These are phyloP conservation scores for Firmiana major DNA, from an alignment of 345 rosid genomes.

Conservation along the genomic window DNA sequence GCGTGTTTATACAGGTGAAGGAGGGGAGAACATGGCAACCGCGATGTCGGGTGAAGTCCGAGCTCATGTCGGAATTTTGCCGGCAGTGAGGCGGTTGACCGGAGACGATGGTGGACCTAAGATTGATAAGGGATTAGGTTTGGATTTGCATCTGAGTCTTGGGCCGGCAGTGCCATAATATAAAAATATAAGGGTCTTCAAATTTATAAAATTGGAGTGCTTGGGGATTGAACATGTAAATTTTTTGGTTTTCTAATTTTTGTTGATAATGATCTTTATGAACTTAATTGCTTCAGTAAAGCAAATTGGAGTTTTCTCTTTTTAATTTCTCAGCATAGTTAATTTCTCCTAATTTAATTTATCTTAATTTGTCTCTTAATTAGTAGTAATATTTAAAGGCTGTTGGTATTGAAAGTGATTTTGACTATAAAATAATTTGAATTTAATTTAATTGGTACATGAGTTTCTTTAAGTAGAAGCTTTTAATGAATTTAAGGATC, in stretches of 20 bases:
- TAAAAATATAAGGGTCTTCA: not conserved
- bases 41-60: constrained; percentile 12
- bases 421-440: no score
- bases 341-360: not conserved
- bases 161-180: constrained; percentile 54
- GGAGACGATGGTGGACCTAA: constrained; percentile 37
- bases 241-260: not conserved
- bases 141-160: constrained; percentile 78
- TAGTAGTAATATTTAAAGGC: no score
- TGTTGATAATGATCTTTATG: not conserved
- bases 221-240: not conserved
- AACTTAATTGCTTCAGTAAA: not conserved
- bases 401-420: no score
- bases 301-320: not conserved
- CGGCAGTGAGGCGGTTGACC: constrained; percentile 37
- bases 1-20: constrained; percentile 14
- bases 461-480: no score
- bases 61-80: constrained; percentile 24
- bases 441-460: no score
- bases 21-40: constrained; percentile 23
- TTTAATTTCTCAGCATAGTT: not conserved
- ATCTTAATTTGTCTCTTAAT: no score
- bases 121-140: constrained; percentile 50
- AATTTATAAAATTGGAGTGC: not conserved
- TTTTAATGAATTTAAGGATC: no score